phyloP scores from a whole-genome alignment of 495 filamentous ascomycete genomes.

The Lophiotrema nucula region DNA sequence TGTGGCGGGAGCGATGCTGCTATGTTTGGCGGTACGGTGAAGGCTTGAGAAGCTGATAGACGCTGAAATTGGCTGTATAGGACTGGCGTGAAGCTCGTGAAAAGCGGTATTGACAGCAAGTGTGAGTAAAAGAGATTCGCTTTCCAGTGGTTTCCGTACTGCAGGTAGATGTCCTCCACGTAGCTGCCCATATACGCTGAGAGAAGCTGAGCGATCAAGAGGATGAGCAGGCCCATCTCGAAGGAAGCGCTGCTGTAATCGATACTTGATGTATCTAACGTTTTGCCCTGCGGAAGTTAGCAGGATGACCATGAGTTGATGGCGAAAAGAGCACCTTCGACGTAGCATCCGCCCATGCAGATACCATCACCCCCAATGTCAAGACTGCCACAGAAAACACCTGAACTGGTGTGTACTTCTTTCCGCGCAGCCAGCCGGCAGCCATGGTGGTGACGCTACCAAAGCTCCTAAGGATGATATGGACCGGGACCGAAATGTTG shows the following conservation, averaged over 20 bases:
- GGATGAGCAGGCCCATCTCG: slow-evolving; percentile 73
- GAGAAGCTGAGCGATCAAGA: slow-evolving; percentile 84
- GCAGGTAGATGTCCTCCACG: slow-evolving; percentile 82
- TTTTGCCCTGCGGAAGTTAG: slow-evolving; percentile 37
- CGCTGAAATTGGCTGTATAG: slow-evolving; percentile 51
- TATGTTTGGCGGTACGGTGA: slow-evolving; percentile 14
- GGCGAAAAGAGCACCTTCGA: slow-evolving; percentile 55
- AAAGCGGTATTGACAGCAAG: slow-evolving; percentile 69
- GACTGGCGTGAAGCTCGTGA: slow-evolving; percentile 50
- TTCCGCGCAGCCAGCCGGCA: slow-evolving; percentile 80
- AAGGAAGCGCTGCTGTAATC: slow-evolving; percentile 48
- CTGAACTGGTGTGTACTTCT: slow-evolving; percentile 77
- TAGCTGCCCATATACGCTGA: slow-evolving; percentile 95
- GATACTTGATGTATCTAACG: slow-evolving; percentile 28
- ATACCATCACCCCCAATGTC: slow-evolving; percentile 79
- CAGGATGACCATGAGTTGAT: not conserved
- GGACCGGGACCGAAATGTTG: slow-evolving; percentile 91
- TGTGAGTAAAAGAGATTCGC: slow-evolving; percentile 97
- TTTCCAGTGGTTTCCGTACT: slow-evolving; percentile 86
- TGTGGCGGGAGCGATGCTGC: slow-evolving; percentile 10
- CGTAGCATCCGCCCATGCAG: slow-evolving; percentile 83
- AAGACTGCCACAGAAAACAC: slow-evolving; percentile 75
- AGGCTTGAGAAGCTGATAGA: slow-evolving; percentile 45
- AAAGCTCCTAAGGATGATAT: slow-evolving; percentile 93
- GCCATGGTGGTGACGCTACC: slow-evolving; percentile 92